Evolutionary conservation across 2,329 filamentous ascomycete genomes (phyloP).

Genomic region (Arachnopeziza araneosa): DNA sequence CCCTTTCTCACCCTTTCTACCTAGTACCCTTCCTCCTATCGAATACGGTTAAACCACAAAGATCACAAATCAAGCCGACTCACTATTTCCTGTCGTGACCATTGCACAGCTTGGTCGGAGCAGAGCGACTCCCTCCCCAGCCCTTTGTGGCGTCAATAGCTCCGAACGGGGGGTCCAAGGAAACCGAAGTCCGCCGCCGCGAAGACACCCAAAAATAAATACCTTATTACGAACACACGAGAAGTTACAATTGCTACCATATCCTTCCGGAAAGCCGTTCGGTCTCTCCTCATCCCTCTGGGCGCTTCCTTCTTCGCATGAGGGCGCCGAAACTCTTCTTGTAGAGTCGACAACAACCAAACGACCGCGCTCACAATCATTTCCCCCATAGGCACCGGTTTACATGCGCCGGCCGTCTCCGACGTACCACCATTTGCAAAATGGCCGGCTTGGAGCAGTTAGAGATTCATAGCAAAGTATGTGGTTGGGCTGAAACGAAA

Average conservation of each 20-base stretch:
- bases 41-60: no score
- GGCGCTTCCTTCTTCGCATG: conserved; percentile 1
- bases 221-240: not conserved
- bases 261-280: not conserved
- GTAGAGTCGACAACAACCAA: not conserved
- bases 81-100: no score
- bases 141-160: not conserved
- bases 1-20: no score
- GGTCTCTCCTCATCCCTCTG: not conserved
- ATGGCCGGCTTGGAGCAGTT: conserved; percentile 97
- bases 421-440: conserved; percentile 35
- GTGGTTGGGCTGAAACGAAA: conserved; percentile 17
- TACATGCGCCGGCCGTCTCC: conserved; percentile 10
- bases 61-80: no score
- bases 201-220: not conserved
- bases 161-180: not conserved
- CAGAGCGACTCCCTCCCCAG: not conserved
- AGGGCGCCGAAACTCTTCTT: not conserved
- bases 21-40: not conserved
- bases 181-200: not conserved
- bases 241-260: not conserved
- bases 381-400: not conserved
- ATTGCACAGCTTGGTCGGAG: no score
- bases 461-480: conserved; percentile 94
- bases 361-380: not conserved